These are phyloP conservation scores for Juncus inflexus DNA, from an alignment of 176 grass and related monocot species.

Conservation along the genomic window DNA sequence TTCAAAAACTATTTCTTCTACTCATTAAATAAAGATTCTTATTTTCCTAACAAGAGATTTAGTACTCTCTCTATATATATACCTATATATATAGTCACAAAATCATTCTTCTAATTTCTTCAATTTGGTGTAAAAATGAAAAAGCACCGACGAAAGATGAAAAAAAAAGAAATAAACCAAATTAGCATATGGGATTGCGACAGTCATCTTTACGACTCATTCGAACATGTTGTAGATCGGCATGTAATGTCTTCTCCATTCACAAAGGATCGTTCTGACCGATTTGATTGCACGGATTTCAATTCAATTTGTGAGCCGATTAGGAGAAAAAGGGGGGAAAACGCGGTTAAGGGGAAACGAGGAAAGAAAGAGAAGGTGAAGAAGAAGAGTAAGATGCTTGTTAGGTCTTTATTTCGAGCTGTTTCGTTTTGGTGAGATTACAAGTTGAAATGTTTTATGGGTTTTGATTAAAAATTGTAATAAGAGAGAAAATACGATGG, in stretches of 20 bases:
- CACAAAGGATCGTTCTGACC: neutral
- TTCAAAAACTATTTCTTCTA: too few species aligned
- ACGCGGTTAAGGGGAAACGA: neutral
- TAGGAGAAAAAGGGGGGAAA: neutral
- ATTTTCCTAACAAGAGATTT: too few species aligned
- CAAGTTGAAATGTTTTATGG: too few species aligned
- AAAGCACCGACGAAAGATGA: neutral
- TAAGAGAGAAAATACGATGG: too few species aligned
- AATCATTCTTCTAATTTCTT: conserved; percentile 1
- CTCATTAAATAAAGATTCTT: too few species aligned
- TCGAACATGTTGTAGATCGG: conserved; percentile 10
- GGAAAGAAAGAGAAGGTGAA: conserved; percentile 3
- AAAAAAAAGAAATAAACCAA: too few species aligned
- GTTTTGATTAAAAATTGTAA: too few species aligned
- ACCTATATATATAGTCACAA: too few species aligned
- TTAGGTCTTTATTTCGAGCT: conserved; percentile 1
- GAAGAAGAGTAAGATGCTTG: conserved; percentile 16
- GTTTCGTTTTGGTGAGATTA: too few species aligned
- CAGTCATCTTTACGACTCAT: conserved; percentile 22
- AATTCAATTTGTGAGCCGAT: neutral
- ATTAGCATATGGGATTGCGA: conserved; percentile 13
- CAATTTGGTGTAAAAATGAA: conserved; percentile 9
- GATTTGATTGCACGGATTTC: neutral
- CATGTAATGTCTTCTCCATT: conserved; percentile 19
- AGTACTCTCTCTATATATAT: too few species aligned